Percentiles rank a stretch among this genome's conserved stretches.
phyloP scores from a whole-genome alignment of 139 green algal species.

The Chlorella sp. region DNA sequence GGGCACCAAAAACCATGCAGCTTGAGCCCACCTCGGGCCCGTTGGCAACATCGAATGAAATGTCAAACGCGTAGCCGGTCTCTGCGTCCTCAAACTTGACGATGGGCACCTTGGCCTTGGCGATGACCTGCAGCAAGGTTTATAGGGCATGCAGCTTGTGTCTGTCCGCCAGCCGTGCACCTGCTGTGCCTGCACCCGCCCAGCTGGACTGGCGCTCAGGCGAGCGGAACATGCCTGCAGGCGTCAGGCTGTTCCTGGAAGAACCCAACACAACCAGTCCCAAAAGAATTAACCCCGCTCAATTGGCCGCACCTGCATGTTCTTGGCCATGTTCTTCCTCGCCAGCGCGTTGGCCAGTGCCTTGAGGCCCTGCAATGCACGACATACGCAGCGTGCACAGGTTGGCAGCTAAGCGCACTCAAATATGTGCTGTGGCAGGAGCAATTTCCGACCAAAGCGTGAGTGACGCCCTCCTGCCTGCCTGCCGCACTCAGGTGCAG shows the following conservation, averaged over 20 bases:
- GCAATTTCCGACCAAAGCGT: no score
- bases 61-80: slow-evolving; percentile 86
- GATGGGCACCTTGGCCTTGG: slow-evolving; percentile 93
- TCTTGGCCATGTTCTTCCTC: slow-evolving; percentile 63
- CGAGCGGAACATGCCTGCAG: no score
- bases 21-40: slow-evolving; percentile 53
- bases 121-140: slow-evolving; percentile 73
- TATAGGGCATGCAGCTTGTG: neutral
- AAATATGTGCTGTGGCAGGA: no score
- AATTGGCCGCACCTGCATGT: slow-evolving; percentile 89
- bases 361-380: slow-evolving; percentile 55
- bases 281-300: no score
- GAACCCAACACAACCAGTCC: no score
- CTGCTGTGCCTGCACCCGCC: neutral
- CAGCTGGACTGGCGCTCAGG: neutral
- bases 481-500: no score
- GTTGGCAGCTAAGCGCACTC: no score
- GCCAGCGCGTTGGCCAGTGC: slow-evolving; percentile 73
- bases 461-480: no score
- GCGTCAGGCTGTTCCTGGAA: no score
- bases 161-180: neutral
- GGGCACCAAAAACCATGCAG: no score
- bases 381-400: neutral
- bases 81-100: slow-evolving; percentile 92
- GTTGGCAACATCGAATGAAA: slow-evolving; percentile 92